Percentiles rank a stretch among this genome's conserved stretches.
These are phyloP conservation scores for Ogataea trehaloabstinens DNA, from an alignment of 805 yeast species.

Conservation along the genomic window DNA sequence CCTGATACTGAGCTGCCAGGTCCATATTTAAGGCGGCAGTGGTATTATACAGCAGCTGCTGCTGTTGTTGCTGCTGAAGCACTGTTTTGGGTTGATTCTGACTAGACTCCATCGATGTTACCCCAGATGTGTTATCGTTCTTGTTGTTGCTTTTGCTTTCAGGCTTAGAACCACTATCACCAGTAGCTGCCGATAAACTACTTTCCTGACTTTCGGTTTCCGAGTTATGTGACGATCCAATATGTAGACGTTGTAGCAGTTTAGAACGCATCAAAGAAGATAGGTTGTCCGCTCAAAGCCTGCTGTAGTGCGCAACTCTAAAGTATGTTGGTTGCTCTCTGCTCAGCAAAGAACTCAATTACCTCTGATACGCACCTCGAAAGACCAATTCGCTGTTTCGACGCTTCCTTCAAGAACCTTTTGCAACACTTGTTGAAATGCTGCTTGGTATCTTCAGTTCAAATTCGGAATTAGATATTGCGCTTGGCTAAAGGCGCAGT, in stretches of 20 bases:
- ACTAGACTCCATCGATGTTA: not conserved
- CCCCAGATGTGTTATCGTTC: not conserved
- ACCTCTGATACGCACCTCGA: too few species aligned
- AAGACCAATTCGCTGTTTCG: too few species aligned
- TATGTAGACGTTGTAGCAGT: conserved; percentile 24
- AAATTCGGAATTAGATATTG: too few species aligned
- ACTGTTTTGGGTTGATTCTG: not conserved
- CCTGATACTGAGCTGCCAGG: conserved; percentile 7
- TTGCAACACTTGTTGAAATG: too few species aligned
- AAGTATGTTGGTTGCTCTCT: too few species aligned
- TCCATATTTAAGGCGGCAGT: conserved; percentile 15
- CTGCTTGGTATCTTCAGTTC: too few species aligned
- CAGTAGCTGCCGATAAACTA: not conserved
- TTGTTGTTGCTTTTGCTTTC: conserved; percentile 2
- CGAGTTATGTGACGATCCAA: conserved; percentile 21
- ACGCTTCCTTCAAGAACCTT: too few species aligned
- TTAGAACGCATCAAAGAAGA: conserved; percentile 24
- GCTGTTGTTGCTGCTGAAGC: conserved; percentile 16
- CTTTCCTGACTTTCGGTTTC: conserved; percentile 3
- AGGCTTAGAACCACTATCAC: not conserved
- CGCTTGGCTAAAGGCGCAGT: too few species aligned
- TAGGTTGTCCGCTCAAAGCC: too few species aligned
- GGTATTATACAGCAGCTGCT: conserved; percentile 22
- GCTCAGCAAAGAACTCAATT: too few species aligned
- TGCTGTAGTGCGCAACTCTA: too few species aligned